Evolutionary conservation across 129 eudicot species (phyloP), one percentile per base, ranked within the genome.

Genomic region (Helianthus tuberosus): DNA sequence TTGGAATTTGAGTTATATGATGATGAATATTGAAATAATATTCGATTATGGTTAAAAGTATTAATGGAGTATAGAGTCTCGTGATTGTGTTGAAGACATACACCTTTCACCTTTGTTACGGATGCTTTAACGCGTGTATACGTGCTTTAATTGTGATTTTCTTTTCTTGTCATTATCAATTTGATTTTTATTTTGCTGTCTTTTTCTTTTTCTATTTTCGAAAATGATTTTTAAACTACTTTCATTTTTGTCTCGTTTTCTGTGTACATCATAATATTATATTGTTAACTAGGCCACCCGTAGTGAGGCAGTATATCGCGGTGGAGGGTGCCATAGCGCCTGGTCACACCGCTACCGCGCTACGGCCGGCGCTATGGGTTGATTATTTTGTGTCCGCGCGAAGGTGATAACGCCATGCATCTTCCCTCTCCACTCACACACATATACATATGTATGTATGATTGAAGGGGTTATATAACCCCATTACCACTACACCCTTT

Each of bases 101-200:
- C 59, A 71, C 67, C 55, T 51, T 53, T 64, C 59, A 71, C 67
- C 55, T 51, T 53, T 64, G 16, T 51, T 58, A 78, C 52, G 60
- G 44, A 16, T 50, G 53, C 83, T 79, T 79, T 72, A 72, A 64
- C 66, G 74, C 72, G 67, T 68, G 63, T 49, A 64, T 69, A 77
- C 64, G 81, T 63, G 77, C 63, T 72, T 79, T 78, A 64, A 11
- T 46, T 60, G 74, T 55, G 83, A 72, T 63, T 46, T 46, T 54
- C 68, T 79, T 64, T 72, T 54, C 43, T 27, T 49, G 57, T 52
- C 82, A 62, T 77, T 4, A 44, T 71, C 82, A 71, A 64, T 43
- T 63, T 78, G 73, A 57, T 20, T 64, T 78, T 78, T 36, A 44
- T 64, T 55, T 64, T 38, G 12, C 11, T 17, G 57, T 46, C 16